Evolutionary conservation across 208 protist species (phyloP).

Genomic region (Leishmania martiniquensis): DNA sequence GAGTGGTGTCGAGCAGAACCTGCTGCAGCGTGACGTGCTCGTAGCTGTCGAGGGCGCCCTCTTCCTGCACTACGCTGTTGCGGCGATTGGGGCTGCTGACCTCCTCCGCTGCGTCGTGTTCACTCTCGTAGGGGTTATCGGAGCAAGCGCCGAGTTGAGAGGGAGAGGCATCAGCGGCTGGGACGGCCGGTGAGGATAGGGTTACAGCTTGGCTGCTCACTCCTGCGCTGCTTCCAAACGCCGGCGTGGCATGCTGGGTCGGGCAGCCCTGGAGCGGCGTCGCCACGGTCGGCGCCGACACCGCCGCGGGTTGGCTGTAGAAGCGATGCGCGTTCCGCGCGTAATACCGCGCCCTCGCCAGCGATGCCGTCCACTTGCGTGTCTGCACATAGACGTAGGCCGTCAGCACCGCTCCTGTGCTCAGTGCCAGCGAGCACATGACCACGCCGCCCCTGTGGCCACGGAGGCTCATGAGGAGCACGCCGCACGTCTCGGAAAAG

Average conservation of each 20-base stretch:
- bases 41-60: conserved; percentile 45
- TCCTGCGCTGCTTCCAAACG: background rate
- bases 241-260: background rate
- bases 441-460: conserved; percentile 50
- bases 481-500: conserved; percentile 58
- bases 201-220: background rate
- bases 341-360: conserved; percentile 47
- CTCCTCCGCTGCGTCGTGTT: conserved; percentile 19
- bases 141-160: conserved; percentile 2
- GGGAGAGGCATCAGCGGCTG: background rate
- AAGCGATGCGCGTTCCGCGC: conserved; percentile 6
- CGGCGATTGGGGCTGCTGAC: conserved; percentile 1
- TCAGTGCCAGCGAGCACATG: conserved; percentile 56
- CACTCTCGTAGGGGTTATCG: conserved; percentile 5
- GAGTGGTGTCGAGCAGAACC: conserved; percentile 26
- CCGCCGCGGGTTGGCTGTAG: background rate
- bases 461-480: conserved; percentile 72
- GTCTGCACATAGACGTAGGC: conserved; percentile 55
- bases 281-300: background rate
- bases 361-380: conserved; percentile 50
- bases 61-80: conserved; percentile 23
- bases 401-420: conserved; percentile 36
- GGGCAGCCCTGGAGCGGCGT: background rate
- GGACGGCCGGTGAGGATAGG: background rate
- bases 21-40: conserved; percentile 36